A percentile compares a stretch with the other conserved stretches of the same genome.
Conservation (phyloP, 192 early-diverging fungal species). For the Anaeromyces robustus region DNA sequence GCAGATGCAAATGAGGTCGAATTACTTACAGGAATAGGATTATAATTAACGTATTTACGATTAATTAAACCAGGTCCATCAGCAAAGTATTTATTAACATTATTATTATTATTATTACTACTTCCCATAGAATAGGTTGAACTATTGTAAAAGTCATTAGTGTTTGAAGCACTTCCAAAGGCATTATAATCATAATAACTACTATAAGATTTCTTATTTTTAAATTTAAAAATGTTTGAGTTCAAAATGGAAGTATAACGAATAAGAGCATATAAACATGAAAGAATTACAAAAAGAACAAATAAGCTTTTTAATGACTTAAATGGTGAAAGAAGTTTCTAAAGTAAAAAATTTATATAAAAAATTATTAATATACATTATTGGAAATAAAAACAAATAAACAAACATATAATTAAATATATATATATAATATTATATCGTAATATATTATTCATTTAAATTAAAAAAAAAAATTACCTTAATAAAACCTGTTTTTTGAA, state of each 20-base stretch:
- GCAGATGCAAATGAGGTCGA: background rate
- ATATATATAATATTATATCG: no score
- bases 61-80: background rate
- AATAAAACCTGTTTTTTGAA: background rate
- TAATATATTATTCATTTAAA: no score
- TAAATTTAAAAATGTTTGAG: background rate
- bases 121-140: background rate
- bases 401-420: no score
- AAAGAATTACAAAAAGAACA: background rate
- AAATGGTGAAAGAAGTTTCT: background rate
- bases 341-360: background rate
- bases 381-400: no score
- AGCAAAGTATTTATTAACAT: background rate
- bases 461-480: background rate
- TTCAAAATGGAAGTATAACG: background rate
- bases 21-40: background rate
- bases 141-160: no score
- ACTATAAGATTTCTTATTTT: background rate
- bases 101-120: no score
- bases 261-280: background rate
- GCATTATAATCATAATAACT: no score
- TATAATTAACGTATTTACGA: background rate
- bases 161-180: no score
- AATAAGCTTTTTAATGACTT: background rate
- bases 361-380: no score